Base-by-base conservation (phyloP, 768 basidiomycete genomes). In the Tulasnella sp. region DNA sequence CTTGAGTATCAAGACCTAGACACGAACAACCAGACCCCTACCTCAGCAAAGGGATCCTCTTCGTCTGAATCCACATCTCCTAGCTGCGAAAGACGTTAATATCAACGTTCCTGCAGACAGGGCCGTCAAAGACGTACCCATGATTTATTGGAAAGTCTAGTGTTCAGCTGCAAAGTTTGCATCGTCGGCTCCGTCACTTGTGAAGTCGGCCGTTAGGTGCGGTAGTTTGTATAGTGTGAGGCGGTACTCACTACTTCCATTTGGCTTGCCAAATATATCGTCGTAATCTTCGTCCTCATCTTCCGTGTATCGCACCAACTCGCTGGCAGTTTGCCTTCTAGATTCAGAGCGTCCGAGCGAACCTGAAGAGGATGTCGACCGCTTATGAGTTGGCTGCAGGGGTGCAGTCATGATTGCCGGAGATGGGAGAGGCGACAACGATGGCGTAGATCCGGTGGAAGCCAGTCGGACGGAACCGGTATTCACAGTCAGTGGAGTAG, bases 1-100 rank as follows among this genome's bases (percentile, higher is more conserved):
- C 23, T 29, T 19, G 17, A 45, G 15, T 14, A 58, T 21, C 45
- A 21, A 37, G 7, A 9, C 32, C 5, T 17, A 25, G 2, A 11
- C 6, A 8, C 11, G 31, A 15, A 46, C 63, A 56, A 62, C 12
- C 27, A 29, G 40, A 6, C 4, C 27, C 63, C 62, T n/a, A 88
- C 89, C 73, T 92, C 89, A 2, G 94, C 92, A 63, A 99, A 99
- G 1, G 96, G 94, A 73, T 99, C 92, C 53, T 91, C 88, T 51
- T 94, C 92, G 57, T 94, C 91, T 2, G 79, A 80, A 32, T 86
- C 79, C 29, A 86, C 87, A 41, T 89, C 89, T 7, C 83, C 83
- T 53, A 85, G 70, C 82, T 86, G 60, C n/a, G 49, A 19, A 4
- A 34, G 27, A 7, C 9, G 12, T 34, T 11, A n/a, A 8, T 23